phyloP scores from a whole-genome alignment of 2,329 filamentous ascomycete genomes.

The Penicillium verrucosum region DNA sequence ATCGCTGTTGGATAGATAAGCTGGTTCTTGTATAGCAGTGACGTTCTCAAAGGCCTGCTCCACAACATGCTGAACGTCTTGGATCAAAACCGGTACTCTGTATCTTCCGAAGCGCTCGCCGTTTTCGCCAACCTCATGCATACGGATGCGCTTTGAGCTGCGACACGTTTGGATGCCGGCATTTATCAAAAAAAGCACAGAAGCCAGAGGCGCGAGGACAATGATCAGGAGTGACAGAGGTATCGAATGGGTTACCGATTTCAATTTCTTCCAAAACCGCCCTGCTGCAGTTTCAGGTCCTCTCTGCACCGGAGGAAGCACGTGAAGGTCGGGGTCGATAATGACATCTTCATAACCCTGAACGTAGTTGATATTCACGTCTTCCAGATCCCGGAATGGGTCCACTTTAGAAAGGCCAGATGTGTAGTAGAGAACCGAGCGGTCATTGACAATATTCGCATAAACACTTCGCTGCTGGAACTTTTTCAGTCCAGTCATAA shows the following conservation, averaged over 20 bases:
- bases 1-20: constrained; percentile 58
- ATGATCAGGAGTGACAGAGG: constrained; percentile 64
- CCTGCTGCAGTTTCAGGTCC: constrained; percentile 24
- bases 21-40: constrained; percentile 65
- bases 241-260: constrained; percentile 50
- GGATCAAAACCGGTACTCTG: constrained; percentile 70
- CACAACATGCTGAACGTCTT: constrained; percentile 70
- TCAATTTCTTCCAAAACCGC: constrained; percentile 34
- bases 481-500: constrained; percentile 70
- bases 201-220: constrained; percentile 70
- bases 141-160: constrained; percentile 69
- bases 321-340: constrained; percentile 53
- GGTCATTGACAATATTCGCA: constrained; percentile 82
- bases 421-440: constrained; percentile 78
- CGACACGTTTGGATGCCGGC: constrained; percentile 71
- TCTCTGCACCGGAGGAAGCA: constrained; percentile 29
- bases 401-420: constrained; percentile 73
- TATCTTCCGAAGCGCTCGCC: constrained; percentile 69
- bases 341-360: constrained; percentile 72
- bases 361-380: constrained; percentile 69
- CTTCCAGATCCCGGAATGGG: constrained; percentile 67
- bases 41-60: constrained; percentile 75
- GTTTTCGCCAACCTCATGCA: constrained; percentile 69
- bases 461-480: constrained; percentile 80
- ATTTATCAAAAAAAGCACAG: constrained; percentile 70